These are phyloP conservation scores for Tetraselmis chui DNA, from an alignment of 139 green algal species.

Conservation along the genomic window DNA sequence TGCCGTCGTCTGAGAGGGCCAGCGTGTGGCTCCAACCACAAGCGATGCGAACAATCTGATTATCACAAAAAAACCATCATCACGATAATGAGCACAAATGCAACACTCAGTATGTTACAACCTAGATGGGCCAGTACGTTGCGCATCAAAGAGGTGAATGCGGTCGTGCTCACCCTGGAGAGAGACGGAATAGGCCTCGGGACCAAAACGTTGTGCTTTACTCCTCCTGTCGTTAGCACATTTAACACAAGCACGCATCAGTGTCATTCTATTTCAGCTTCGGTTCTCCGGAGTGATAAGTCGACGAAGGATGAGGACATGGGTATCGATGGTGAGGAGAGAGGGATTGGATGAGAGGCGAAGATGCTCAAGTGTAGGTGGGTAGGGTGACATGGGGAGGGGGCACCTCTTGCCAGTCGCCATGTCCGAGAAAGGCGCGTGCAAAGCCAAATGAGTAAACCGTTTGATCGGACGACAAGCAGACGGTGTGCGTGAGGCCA, in stretches of 20 bases:
- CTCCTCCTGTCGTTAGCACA: not conserved
- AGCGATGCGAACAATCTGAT: not conserved
- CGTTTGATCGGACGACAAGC: not conserved
- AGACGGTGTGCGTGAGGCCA: not conserved
- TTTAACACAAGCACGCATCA: no score
- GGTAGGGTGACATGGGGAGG: not conserved
- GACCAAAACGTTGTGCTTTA: not conserved
- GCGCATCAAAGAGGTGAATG: no score
- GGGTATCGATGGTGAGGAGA: no score
- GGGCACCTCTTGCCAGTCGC: not conserved
- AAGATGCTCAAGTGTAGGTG: not conserved
- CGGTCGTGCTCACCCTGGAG: not conserved
- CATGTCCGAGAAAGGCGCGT: not conserved
- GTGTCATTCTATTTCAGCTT: no score
- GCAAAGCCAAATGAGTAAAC: not conserved
- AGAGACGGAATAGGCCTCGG: not conserved
- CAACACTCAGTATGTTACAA: no score
- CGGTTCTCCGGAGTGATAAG: no score
- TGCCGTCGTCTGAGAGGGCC: not conserved
- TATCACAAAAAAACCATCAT: no score
- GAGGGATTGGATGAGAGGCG: no score
- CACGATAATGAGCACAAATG: no score
- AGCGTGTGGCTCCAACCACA: not conserved
- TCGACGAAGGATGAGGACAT: not conserved
- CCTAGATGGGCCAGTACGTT: no score